These are phyloP conservation scores for Linnemannia schmuckeri DNA, from an alignment of 192 early-diverging fungal genomes.

Conservation along the genomic window DNA sequence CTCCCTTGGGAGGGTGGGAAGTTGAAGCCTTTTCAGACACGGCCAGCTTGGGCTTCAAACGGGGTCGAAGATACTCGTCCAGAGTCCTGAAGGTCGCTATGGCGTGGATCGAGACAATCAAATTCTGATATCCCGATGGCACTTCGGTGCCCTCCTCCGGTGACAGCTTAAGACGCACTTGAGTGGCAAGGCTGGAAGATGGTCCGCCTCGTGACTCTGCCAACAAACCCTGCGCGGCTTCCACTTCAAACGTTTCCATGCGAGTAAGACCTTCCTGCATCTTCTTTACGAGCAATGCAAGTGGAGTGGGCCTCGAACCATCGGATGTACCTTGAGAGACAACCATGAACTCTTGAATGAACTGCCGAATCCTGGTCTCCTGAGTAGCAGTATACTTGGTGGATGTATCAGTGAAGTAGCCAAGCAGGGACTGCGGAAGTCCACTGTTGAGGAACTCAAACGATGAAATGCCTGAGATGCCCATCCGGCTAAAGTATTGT, in stretches of 20 bases:
- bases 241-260: slow-evolving; percentile 78
- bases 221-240: slow-evolving; percentile 41
- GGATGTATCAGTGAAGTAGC: slow-evolving; percentile 56
- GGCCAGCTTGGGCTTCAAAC: slow-evolving; percentile 58
- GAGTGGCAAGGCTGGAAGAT: slow-evolving; percentile 79
- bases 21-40: slow-evolving; percentile 11
- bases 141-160: slow-evolving; percentile 62
- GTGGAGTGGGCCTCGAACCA: slow-evolving; percentile 13
- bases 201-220: slow-evolving; percentile 60
- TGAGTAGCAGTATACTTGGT: background rate
- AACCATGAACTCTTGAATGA: slow-evolving; percentile 38
- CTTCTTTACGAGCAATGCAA: slow-evolving; percentile 69
- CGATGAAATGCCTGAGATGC: slow-evolving; percentile 71
- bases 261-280: slow-evolving; percentile 82
- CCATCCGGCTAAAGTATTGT: slow-evolving; percentile 26
- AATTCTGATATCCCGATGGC: slow-evolving; percentile 61
- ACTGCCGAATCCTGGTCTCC: slow-evolving; percentile 59
- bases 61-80: slow-evolving; percentile 83
- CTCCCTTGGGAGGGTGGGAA: background rate
- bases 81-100: slow-evolving; percentile 84
- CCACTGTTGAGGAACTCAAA: slow-evolving; percentile 87
- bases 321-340: background rate
- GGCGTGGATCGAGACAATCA: slow-evolving; percentile 87
- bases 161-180: slow-evolving; percentile 76
- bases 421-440: slow-evolving; percentile 71